Evolutionary conservation across 1,284 basidiomycete species (phyloP), one percentile per base, ranked within the genome.

Genomic region (Vanrija sp.): DNA sequence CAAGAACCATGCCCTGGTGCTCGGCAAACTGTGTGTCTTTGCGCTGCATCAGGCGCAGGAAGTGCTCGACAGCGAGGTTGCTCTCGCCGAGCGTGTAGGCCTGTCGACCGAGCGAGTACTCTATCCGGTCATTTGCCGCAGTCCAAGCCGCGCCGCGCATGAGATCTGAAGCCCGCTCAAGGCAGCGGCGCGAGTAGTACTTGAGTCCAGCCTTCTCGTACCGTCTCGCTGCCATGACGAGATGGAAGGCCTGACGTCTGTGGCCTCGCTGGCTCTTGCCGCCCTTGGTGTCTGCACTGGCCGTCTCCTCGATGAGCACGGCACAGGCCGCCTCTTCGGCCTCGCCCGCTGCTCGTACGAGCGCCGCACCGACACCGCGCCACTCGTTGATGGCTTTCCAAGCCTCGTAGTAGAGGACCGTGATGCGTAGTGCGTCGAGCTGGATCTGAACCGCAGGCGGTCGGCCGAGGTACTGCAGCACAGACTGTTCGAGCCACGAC

Each of bases 121-220:
- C 77, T 22, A 81, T 69, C 45, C 78, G 72, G 46, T 77, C 73
- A 36, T 76, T 71, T 20, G 79, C 71, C 0, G 76, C 69, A 1
- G 62, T 66, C 79, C 80, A 81, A 0, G 67, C 66, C n/a, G 71
- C 63, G 8, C 60, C 39, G 1, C 67, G 64, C 58, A 75, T 76
- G 10, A 76, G 57, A 12, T 66, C 46, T 0, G 75, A 65, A 3
- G 77, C 77, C 37, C 72, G 65, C 23, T 73, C 66, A 5, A 78
- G 69, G 51, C 78, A 78, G 42, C 76, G 56, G 7, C 73, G 60
- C 8, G 77, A 78, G 47, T 74, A 75, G 1, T 68, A 59, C 73
- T 77, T 79, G 22, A 77, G 57, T 0, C 80, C 81, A 14, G 77
- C 78, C n/a, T 78, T 77, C 59, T 80, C 78, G 56, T 80, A 82